phyloP scores from a whole-genome alignment of 1,284 basidiomycete genomes.

The Ganoderma sinense region DNA sequence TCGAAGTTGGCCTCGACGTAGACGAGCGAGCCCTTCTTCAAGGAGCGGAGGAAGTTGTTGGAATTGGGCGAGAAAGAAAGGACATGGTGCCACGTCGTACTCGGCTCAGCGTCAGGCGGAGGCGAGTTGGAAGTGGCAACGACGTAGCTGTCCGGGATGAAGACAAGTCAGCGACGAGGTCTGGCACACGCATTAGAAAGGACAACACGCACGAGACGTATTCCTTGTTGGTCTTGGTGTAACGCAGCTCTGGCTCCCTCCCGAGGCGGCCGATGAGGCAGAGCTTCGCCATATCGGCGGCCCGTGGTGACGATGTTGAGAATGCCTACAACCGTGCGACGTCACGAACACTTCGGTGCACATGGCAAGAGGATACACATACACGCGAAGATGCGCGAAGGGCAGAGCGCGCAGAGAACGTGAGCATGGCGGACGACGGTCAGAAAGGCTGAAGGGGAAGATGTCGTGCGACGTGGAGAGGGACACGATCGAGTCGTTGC shows the following conservation, averaged over 20 bases:
- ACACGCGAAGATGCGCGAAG: constrained; percentile 57
- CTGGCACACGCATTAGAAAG: neutral
- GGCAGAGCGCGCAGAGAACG: constrained; percentile 49
- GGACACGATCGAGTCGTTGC: neutral
- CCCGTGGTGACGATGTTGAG: constrained; percentile 62
- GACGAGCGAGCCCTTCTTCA: constrained; percentile 75
- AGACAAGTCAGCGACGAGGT: neutral
- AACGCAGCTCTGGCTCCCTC: constrained; percentile 72
- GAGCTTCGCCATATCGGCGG: constrained; percentile 74
- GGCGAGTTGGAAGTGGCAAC: constrained; percentile 69
- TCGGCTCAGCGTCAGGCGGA: constrained; percentile 37
- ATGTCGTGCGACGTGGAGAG: neutral
- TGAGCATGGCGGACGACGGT: constrained; percentile 51
- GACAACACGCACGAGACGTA: constrained; percentile 67
- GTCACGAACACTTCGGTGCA: neutral
- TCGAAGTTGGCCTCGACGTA: constrained; percentile 82
- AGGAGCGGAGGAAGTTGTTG: constrained; percentile 66
- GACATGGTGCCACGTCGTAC: constrained; percentile 78
- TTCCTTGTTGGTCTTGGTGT: constrained; percentile 78
- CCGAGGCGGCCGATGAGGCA: constrained; percentile 78
- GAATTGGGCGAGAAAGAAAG: constrained; percentile 68
- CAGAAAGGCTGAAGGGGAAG: constrained; percentile 8
- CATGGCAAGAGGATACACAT: constrained; percentile 33
- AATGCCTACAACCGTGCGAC: constrained; percentile 60
- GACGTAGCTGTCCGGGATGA: constrained; percentile 56